phyloP scores from a whole-genome alignment of 768 basidiomycete species.

The Suillus plorans region DNA sequence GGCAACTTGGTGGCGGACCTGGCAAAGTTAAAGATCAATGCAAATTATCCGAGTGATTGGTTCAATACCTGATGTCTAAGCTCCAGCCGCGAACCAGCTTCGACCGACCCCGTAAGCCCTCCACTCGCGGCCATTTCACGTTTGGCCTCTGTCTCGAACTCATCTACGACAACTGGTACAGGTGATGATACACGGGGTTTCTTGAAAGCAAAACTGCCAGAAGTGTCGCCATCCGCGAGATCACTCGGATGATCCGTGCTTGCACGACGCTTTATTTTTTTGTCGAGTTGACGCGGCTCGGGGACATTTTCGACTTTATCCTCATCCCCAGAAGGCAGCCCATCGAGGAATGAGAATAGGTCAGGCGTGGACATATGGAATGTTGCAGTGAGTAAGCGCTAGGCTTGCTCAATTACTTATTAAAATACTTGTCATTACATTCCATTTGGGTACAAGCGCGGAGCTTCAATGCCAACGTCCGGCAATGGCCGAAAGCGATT shows the following conservation, averaged over 20 bases:
- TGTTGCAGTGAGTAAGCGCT: not conserved
- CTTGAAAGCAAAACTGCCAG: constrained; percentile 45
- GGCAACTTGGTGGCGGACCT: constrained; percentile 96
- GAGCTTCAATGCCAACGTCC: not conserved
- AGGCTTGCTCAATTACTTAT: not conserved
- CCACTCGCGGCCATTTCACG: constrained; percentile 88
- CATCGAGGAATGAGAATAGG: constrained; percentile 32
- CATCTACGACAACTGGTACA: constrained; percentile 82
- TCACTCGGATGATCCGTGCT: constrained; percentile 5
- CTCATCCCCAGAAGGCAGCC: constrained; percentile 21
- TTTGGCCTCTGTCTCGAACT: constrained; percentile 92
- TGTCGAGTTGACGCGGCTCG: constrained; percentile 10
- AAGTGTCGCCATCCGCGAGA: constrained; percentile 11
- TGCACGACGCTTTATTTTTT: constrained; percentile 26
- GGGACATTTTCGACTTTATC: constrained; percentile 20
- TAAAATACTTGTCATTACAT: no score
- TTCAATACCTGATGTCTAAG: constrained; percentile 71
- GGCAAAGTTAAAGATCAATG: constrained; percentile 9
- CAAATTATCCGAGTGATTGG: constrained; percentile 4
- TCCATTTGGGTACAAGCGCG: not conserved
- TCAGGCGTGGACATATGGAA: constrained; percentile 17
- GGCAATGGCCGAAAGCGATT: not conserved
- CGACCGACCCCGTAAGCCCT: constrained; percentile 75
- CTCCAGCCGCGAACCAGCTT: constrained; percentile 68
- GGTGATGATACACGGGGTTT: constrained; percentile 60